A percentile compares a stretch with the other conserved stretches of the same genome.
Conservation (phyloP, 1,284 basidiomycete species). For the Pterulicium gracile region DNA sequence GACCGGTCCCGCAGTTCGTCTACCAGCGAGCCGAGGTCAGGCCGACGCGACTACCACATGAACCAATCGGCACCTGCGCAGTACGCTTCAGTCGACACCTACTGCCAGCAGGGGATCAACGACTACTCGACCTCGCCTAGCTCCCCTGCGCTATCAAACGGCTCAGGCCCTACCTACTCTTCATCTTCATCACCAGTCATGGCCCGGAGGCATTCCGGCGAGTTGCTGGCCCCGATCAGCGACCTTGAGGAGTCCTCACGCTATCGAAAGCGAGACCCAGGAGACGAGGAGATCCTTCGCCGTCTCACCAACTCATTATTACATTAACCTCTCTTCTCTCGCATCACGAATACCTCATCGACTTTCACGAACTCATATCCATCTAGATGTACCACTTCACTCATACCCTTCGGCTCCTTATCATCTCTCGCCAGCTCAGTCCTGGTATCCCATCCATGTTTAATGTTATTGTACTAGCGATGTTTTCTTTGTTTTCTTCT, state of each 20-base stretch:
- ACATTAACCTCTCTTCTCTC: too few species aligned
- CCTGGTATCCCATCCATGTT: too few species aligned
- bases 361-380: too few species aligned
- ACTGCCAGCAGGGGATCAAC: not conserved
- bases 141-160: not conserved
- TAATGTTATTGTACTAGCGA: too few species aligned
- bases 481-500: too few species aligned
- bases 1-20: slow-evolving; percentile 18
- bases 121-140: not conserved
- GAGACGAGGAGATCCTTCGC: not conserved
- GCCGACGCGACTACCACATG: not conserved
- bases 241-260: not conserved
- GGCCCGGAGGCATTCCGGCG: not conserved
- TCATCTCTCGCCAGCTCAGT: too few species aligned
- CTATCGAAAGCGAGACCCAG: not conserved
- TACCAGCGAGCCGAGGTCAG: not conserved
- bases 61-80: not conserved
- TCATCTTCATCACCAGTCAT: not conserved
- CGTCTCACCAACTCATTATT: not conserved
- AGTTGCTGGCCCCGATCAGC: not conserved
- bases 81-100: not conserved
- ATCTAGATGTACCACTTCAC: too few species aligned
- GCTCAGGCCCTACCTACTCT: not conserved
- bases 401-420: too few species aligned
- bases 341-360: too few species aligned